Conservation (phyloP, 139 green algal genomes). For the Chlamydomonas sphaeroides region DNA sequence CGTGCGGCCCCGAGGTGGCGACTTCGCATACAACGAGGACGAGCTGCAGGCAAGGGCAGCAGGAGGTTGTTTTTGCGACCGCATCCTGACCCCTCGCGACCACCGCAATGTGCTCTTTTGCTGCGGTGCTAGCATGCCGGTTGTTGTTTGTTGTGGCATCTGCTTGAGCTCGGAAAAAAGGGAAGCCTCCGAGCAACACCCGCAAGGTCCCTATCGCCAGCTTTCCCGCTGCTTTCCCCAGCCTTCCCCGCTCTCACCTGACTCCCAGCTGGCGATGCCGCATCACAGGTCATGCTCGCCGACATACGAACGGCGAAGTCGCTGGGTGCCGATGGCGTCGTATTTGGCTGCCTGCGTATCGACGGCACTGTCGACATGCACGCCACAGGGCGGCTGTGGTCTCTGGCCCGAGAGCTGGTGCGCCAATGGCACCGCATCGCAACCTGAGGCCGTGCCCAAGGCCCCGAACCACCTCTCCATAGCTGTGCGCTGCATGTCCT, state of each 20-base stretch:
- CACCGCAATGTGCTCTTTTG: background rate
- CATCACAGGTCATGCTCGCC: constrained; percentile 47
- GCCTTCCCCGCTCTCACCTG: background rate
- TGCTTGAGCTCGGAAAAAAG: too few species aligned
- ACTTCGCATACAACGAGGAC: constrained; percentile 51
- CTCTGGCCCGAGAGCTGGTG: background rate
- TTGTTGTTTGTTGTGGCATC: background rate
- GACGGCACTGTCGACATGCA: constrained; percentile 21
- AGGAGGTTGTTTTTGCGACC: too few species aligned
- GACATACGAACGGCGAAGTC: constrained; percentile 31
- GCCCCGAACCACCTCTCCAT: too few species aligned
- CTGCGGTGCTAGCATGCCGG: background rate
- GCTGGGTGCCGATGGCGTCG: constrained; percentile 41
- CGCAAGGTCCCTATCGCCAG: too few species aligned
- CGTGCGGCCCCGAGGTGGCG: constrained; percentile 40
- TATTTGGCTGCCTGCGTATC: constrained; percentile 34
- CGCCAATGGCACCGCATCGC: too few species aligned
- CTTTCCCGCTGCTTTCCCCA: background rate
- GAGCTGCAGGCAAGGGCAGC: constrained; percentile 36
- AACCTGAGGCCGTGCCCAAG: too few species aligned
- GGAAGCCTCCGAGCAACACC: too few species aligned
- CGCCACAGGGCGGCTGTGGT: background rate
- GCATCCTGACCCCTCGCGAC: background rate
- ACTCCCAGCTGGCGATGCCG: background rate
- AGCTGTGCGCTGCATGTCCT: too few species aligned